Evolutionary conservation across 2,329 filamentous ascomycete species (phyloP), one percentile per base, ranked within the genome.

Genomic region (Ophiocordyceps sinensis): DNA sequence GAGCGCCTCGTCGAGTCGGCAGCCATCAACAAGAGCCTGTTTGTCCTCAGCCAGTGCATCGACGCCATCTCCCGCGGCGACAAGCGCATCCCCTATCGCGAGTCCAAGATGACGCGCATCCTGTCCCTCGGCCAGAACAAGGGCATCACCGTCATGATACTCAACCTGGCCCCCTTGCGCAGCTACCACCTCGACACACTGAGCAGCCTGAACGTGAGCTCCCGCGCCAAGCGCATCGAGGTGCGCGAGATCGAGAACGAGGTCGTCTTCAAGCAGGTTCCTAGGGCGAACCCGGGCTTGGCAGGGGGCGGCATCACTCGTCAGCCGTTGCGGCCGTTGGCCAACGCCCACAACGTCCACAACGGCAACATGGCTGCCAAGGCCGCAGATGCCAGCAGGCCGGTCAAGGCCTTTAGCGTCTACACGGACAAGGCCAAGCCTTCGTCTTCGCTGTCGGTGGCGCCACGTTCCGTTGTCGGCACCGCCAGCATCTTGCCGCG

Each of bases 101-200:
- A 95, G 58, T 91, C 84, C 41, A 95, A 96, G 67, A 95, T 96
- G 89, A 96, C 91, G 1, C 76, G 89, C 37, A 95, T 96, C 42
- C 64, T 96, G 23, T 89, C 84, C 0, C 65, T 96, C 9, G 89
- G 89, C 3, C 89, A 95, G 64, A 95, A 96, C 64, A 86, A 94
- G 48, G 89, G 91, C 39, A 77, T 94, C 49, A 95, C 88, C 0
- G 75, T 96, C 55, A 96, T 96, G 91, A 91, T 96, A 44, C 70
- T 96, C 31, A 96, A 96, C 54, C 73, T 96, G 3, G 85, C 89
- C 0, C 88, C 91, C 0, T 72, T 93, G n/a, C 78, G 85, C 46
- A 87, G 85, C 51, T 96, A 94, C 56, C 89, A 96, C 54, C 72
- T 94, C 32, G 89, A 96, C 57, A 95, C 89, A 0, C 70, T 95